Conservation (phyloP, 176 grass and related monocot genomes). For the Lolium multiflorum region DNA sequence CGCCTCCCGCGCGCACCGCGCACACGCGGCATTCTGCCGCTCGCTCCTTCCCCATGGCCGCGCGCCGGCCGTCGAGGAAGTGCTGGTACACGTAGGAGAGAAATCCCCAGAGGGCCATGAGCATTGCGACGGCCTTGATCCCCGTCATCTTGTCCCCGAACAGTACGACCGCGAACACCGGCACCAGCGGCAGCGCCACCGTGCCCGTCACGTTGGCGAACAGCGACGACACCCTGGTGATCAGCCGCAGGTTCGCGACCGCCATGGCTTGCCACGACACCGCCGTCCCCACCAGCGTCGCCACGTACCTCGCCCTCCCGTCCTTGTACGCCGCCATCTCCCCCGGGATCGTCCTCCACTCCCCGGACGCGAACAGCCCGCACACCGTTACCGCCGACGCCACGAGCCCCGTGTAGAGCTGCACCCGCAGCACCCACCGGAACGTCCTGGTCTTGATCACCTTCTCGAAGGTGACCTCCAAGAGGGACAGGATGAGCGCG, state of each 20-base stretch:
- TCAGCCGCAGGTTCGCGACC: constrained; percentile 50
- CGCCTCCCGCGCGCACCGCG: background rate
- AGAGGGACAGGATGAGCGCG: constrained; percentile 72
- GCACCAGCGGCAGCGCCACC: constrained; percentile 65
- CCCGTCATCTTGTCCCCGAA: constrained; percentile 83
- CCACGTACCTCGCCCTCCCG: constrained; percentile 62
- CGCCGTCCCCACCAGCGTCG: constrained; percentile 60
- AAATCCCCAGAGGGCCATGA: constrained; percentile 91
- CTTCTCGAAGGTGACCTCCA: constrained; percentile 63
- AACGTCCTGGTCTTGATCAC: constrained; percentile 49
- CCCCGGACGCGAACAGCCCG: constrained; percentile 61
- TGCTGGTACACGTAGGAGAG: constrained; percentile 86
- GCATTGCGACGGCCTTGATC: constrained; percentile 67
- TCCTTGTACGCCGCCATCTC: constrained; percentile 64
- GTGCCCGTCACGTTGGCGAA: constrained; percentile 88
- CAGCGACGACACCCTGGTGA: constrained; percentile 66
- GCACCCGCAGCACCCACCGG: constrained; percentile 47
- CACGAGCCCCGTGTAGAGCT: constrained; percentile 44
- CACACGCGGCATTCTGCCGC: constrained; percentile 36
- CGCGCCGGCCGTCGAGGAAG: constrained; percentile 58
- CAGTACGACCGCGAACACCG: constrained; percentile 73
- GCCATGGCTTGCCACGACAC: constrained; percentile 62
- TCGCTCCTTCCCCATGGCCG: background rate
- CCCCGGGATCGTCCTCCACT: constrained; percentile 47
- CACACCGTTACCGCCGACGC: constrained; percentile 41